phyloP scores from a whole-genome alignment of 148 eudicot species.

The Rhododendron williamsianum region DNA sequence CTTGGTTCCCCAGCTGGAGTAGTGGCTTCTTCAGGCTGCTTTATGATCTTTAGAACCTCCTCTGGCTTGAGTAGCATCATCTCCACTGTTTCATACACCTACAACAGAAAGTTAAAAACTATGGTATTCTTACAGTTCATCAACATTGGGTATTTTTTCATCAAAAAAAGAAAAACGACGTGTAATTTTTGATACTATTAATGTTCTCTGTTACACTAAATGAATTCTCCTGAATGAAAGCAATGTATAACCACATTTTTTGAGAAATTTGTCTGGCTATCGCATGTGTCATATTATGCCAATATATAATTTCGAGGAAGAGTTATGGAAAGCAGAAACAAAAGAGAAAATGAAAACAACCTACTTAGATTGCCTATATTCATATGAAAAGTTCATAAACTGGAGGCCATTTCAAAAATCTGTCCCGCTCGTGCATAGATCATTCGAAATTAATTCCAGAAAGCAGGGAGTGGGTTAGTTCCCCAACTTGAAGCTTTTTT shows the following conservation, averaged over 20 bases:
- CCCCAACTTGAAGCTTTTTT: background rate
- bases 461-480: background rate
- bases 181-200: background rate
- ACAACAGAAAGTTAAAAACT: background rate
- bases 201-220: background rate
- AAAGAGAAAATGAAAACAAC: background rate
- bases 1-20: constrained; percentile 41
- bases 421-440: background rate
- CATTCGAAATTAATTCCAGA: background rate
- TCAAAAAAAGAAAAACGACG: background rate
- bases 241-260: background rate
- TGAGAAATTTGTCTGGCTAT: background rate
- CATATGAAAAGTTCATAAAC: background rate
- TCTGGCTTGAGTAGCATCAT: constrained; percentile 60
- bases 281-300: background rate
- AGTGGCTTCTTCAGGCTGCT: constrained; percentile 50
- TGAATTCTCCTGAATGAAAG: background rate
- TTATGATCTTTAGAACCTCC: constrained; percentile 46
- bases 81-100: constrained; percentile 92
- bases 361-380: background rate
- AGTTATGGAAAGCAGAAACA: background rate
- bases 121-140: background rate
- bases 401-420: background rate
- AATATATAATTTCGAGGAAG: background rate
- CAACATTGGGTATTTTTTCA: background rate